Percentiles rank a stretch among this genome's conserved stretches.
Evolutionary conservation across 2,329 filamentous ascomycete species (phyloP).

Genomic region (Monilinia fructicola): DNA sequence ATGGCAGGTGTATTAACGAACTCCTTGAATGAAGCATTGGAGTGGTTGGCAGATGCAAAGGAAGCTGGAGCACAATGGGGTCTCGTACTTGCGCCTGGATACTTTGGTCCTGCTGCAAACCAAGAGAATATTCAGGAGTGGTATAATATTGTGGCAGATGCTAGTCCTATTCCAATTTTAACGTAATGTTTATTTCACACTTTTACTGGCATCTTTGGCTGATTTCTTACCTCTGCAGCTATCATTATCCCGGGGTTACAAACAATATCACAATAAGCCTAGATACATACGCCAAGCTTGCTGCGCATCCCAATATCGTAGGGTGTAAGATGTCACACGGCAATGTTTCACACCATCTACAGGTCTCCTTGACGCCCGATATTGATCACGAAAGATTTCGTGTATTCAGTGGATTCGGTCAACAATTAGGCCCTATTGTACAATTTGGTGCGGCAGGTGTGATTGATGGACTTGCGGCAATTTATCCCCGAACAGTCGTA

Average conservation of each 20-base stretch:
- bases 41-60: conserved; percentile 49
- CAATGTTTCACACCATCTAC: conserved; percentile 59
- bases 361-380: conserved; percentile 56
- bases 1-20: conserved; percentile 57
- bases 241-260: conserved; percentile 60
- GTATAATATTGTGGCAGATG: conserved; percentile 59
- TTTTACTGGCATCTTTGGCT: background rate
- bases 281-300: conserved; percentile 54
- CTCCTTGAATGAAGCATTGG: conserved; percentile 55
- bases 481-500: conserved; percentile 60
- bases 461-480: conserved; percentile 64
- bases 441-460: conserved; percentile 40
- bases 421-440: conserved; percentile 17
- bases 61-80: conserved; percentile 63
- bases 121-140: conserved; percentile 59
- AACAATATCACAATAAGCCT: conserved; percentile 60
- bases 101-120: conserved; percentile 45
- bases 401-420: conserved; percentile 51
- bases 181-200: conserved; percentile 46
- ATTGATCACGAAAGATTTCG: conserved; percentile 59
- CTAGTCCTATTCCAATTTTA: conserved; percentile 59
- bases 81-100: conserved; percentile 61
- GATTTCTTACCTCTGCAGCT: conserved; percentile 38
- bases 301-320: conserved; percentile 63
- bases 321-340: conserved; percentile 67